Conservation (phyloP, 139 green algal genomes). For the Volvox reticuliferus region DNA sequence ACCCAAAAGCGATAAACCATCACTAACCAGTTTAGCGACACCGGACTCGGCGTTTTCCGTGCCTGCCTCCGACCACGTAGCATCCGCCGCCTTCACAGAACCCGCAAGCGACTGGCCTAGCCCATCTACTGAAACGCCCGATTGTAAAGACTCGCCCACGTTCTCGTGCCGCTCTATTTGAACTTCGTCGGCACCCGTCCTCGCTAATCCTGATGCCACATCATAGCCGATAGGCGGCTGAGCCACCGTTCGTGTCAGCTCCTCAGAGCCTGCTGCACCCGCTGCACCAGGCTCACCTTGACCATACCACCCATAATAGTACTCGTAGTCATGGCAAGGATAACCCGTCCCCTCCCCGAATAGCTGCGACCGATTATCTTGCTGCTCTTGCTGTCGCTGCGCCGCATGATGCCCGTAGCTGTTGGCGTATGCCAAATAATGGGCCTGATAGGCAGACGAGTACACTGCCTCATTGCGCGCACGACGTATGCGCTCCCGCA, state of each 20-base stretch:
- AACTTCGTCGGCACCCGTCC: too few species aligned
- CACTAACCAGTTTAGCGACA: background rate
- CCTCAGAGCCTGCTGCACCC: background rate
- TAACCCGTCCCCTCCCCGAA: background rate
- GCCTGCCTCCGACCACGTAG: background rate
- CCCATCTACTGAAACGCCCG: too few species aligned
- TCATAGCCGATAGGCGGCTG: too few species aligned
- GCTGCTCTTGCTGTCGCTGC: slow-evolving; percentile 5
- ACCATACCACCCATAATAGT: slow-evolving; percentile 25
- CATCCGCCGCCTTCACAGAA: background rate
- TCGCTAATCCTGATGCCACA: too few species aligned
- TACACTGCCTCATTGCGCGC: slow-evolving; percentile 3
- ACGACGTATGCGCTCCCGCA: background rate
- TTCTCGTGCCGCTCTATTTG: too few species aligned
- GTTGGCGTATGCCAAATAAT: slow-evolving; percentile 15
- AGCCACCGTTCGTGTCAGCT: background rate
- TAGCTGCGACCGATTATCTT: background rate
- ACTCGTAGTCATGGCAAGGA: background rate
- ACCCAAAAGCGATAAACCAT: slow-evolving; percentile 21
- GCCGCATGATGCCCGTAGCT: slow-evolving; percentile 18
- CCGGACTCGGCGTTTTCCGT: too few species aligned
- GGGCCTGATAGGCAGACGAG: slow-evolving; percentile 16
- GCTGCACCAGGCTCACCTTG: background rate
- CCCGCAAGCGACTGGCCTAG: background rate
- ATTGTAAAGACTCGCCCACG: too few species aligned